A percentile compares a stretch with the other conserved stretches of the same genome.
phyloP scores from a whole-genome alignment of 176 grass and related monocot species.

The Coix lacrymajobi region DNA sequence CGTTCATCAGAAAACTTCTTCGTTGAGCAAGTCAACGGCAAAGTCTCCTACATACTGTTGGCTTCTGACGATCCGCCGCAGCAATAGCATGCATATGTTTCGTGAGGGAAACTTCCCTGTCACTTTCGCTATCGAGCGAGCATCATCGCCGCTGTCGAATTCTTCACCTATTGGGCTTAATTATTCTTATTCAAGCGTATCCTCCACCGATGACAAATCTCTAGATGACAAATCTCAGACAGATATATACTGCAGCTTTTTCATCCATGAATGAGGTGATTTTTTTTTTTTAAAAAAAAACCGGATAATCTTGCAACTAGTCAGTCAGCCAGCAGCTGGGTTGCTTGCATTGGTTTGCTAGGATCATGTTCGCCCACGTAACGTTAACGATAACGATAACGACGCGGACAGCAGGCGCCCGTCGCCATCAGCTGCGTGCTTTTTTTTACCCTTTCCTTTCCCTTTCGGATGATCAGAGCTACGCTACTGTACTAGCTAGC shows the following conservation, averaged over 20 bases:
- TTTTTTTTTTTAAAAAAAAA: neutral
- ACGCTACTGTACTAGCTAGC: no score
- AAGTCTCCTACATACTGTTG: conserved; percentile 10
- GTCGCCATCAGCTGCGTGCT: neutral
- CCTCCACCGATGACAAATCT: neutral
- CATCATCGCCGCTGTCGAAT: neutral
- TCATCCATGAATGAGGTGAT: neutral
- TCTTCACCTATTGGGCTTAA: neutral
- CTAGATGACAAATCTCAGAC: neutral
- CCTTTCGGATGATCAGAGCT: no score
- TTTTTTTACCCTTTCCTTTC: neutral
- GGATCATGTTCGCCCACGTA: neutral
- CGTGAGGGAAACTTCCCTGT: conserved; percentile 16
- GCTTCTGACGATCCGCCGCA: neutral
- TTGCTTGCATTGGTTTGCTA: conserved; percentile 2
- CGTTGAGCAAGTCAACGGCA: conserved; percentile 2
- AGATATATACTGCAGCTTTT: neutral
- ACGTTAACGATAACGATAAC: neutral
- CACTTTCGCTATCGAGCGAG: neutral
- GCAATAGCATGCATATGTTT: neutral
- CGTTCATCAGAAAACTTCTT: neutral
- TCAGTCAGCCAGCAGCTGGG: neutral
- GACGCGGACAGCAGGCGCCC: neutral
- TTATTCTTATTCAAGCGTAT: neutral
- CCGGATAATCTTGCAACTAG: neutral